Conservation (phyloP, 805 yeast genomes). For the Barnettozyma salicaria region DNA sequence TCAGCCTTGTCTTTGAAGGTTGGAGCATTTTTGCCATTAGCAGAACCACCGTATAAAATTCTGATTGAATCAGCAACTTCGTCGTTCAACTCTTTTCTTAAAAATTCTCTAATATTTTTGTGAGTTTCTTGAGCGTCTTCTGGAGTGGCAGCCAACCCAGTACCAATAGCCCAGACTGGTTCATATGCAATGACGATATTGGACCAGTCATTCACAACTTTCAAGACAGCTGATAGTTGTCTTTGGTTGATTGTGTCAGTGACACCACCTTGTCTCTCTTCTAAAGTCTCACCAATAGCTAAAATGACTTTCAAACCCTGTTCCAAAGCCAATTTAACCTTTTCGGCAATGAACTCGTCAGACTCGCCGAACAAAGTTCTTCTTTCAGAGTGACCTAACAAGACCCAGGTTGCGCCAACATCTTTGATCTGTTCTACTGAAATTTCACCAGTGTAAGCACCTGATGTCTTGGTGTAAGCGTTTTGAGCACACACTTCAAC, state of each 20-base stretch:
- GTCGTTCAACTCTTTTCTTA: slow-evolving; percentile 69
- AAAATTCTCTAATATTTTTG: slow-evolving; percentile 77
- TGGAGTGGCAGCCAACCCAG: slow-evolving; percentile 98
- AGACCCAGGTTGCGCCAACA: slow-evolving; percentile 88
- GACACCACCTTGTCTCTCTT: slow-evolving; percentile 84
- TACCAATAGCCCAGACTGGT: slow-evolving; percentile 99
- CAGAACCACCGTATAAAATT: slow-evolving; percentile 98
- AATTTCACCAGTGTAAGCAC: slow-evolving; percentile 98
- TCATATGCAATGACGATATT: slow-evolving; percentile 95
- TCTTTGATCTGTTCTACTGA: slow-evolving; percentile 86
- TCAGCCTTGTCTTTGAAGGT: slow-evolving; percentile 89
- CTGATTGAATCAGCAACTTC: slow-evolving; percentile 73
- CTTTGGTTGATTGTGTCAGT: slow-evolving; percentile 83
- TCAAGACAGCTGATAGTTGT: slow-evolving; percentile 86
- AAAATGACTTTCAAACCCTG: slow-evolving; percentile 85
- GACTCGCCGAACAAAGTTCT: slow-evolving; percentile 87
- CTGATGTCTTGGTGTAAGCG: slow-evolving; percentile 78
- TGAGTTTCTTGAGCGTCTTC: slow-evolving; percentile 97
- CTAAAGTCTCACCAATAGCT: slow-evolving; percentile 96
- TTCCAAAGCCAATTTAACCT: slow-evolving; percentile 91
- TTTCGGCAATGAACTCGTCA: slow-evolving; percentile 87
- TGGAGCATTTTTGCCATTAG: slow-evolving; percentile 86
- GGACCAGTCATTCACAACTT: slow-evolving; percentile 80
- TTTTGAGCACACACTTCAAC: slow-evolving; percentile 89
- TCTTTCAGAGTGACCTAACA: slow-evolving; percentile 98